Percentiles rank a stretch among this genome's conserved stretches.
Evolutionary conservation across 371 early-diverging fungal genomes (phyloP).

Genomic region (Haplosporangium sp.): DNA sequence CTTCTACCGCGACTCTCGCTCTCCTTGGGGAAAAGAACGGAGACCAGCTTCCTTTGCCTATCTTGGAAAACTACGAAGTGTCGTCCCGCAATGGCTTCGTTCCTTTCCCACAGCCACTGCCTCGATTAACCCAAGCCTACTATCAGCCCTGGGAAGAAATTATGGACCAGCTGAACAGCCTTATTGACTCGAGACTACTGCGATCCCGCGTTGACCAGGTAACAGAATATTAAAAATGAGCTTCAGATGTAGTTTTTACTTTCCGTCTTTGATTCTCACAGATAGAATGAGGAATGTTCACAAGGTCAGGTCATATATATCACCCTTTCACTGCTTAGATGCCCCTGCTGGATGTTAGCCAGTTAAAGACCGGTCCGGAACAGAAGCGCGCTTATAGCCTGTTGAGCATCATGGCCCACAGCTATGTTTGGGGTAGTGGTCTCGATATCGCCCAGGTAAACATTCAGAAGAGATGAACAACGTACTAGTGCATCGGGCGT

Average conservation of each 20-base stretch:
- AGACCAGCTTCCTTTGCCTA: constrained; percentile 16
- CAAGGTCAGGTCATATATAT: too few species aligned
- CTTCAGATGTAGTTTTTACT: background rate
- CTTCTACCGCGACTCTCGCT: too few species aligned
- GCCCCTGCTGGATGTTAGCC: constrained; percentile 72
- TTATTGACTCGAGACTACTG: constrained; percentile 78
- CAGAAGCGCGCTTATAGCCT: constrained; percentile 85
- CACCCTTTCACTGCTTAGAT: constrained; percentile 58
- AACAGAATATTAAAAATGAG: background rate
- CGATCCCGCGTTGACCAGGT: constrained; percentile 77
- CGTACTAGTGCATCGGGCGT: background rate
- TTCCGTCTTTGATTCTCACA: background rate
- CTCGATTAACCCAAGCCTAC: constrained; percentile 73
- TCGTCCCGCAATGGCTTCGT: constrained; percentile 34
- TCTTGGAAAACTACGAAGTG: constrained; percentile 41
- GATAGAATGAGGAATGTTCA: too few species aligned
- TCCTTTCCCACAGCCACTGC: constrained; percentile 67
- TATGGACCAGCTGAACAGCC: constrained; percentile 78
- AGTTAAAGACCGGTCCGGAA: constrained; percentile 67
- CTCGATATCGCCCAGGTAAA: constrained; percentile 58
- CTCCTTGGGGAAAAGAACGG: too few species aligned
- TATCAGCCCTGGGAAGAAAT: constrained; percentile 89
- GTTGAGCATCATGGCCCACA: constrained; percentile 86
- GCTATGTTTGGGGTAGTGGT: constrained; percentile 88
- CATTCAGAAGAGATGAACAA: constrained; percentile 61